Base-by-base conservation (phyloP, 345 rosid species). In the Ricinus communis region DNA sequence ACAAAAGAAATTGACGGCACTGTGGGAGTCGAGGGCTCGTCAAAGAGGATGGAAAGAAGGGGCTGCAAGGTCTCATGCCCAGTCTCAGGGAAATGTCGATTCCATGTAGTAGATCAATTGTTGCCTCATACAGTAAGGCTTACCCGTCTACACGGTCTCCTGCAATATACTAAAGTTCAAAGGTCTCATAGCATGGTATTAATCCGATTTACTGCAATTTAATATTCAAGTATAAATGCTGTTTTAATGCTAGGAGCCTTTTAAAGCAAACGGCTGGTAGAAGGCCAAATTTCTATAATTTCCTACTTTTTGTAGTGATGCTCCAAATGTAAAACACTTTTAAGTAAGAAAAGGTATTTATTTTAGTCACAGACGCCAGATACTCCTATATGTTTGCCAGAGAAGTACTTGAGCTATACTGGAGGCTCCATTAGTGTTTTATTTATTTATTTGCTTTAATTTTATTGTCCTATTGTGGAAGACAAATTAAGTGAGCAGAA, bases 31-130 rank as follows among this genome's bases (percentile, higher is more conserved):
- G 33, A 86, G 97, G 79, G 97, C 99, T 66, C 93, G 89, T 5
- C 90, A 87, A 58, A 90, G 71, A 87, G 99, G 97, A 47, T 95
- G 95, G 91, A 95, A 65, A 78, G 94, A 89, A 73, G 93, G 85
- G 70, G 67, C 69, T 51, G 50, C 84, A 21, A 86, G 78, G 79
- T 67, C 85, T 24, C 75, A n/a, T 27, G 25, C 84, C 30, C 84
- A 79, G 73, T 74, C 86, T 68, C 87, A 87, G 30, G 88, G 88
- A 69, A 85, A 76, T 24, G 85, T 80, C 36, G 88, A 85, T 56
- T 64, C 77, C 68, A 74, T 75, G 28, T 89, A 83, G 80, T 69
- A 25, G 40, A 16, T 5, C 33, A 6, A 46, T 56, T 62, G 12
- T 19, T 27, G 30, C 30, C 10, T 46, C 54, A 15, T 19, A 71